Evolutionary conservation across 2,329 filamentous ascomycete species (phyloP).

Genomic region (Lachnellula hyalina): DNA sequence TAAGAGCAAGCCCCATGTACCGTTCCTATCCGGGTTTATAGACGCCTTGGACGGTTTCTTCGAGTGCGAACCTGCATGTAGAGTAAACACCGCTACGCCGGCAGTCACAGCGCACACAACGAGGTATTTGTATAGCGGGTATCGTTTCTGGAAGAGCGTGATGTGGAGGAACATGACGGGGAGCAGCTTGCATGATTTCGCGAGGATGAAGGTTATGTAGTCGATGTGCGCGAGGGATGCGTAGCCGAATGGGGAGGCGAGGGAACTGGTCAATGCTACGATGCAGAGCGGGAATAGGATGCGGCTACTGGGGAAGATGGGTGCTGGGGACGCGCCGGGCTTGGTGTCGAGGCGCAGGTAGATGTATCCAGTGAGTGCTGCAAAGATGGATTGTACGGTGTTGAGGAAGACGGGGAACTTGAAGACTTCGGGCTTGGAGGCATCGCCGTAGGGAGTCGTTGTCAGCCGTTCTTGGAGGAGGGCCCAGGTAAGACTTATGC

Average conservation of each 20-base stretch:
- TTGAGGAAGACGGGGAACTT: conserved; percentile 93
- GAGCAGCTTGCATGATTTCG: conserved; percentile 97
- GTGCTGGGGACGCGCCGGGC: conserved; percentile 42
- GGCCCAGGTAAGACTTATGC: conserved; percentile 78
- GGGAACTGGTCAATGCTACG: conserved; percentile 79
- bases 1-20: conserved; percentile 74
- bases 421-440: conserved; percentile 66
- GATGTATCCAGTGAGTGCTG: conserved; percentile 71
- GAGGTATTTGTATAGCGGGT: conserved; percentile 93
- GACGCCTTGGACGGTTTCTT: conserved; percentile 36
- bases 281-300: conserved; percentile 77
- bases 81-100: conserved; percentile 90
- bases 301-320: conserved; percentile 69
- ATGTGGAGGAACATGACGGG: conserved; percentile 97
- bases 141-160: conserved; percentile 80
- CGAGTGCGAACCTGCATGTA: conserved; percentile 66
- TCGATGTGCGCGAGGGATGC: conserved; percentile 89
- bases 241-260: conserved; percentile 94
- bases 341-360: conserved; percentile 70
- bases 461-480: conserved; percentile 96
- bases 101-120: conserved; percentile 87
- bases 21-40: conserved; percentile 50
- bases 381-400: conserved; percentile 89
- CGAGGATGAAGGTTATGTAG: conserved; percentile 96
- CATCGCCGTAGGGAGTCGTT: conserved; percentile 75